Evolutionary conservation across 768 basidiomycete species (phyloP), one percentile per base, ranked within the genome.

Genomic region (Terana coerulea): DNA sequence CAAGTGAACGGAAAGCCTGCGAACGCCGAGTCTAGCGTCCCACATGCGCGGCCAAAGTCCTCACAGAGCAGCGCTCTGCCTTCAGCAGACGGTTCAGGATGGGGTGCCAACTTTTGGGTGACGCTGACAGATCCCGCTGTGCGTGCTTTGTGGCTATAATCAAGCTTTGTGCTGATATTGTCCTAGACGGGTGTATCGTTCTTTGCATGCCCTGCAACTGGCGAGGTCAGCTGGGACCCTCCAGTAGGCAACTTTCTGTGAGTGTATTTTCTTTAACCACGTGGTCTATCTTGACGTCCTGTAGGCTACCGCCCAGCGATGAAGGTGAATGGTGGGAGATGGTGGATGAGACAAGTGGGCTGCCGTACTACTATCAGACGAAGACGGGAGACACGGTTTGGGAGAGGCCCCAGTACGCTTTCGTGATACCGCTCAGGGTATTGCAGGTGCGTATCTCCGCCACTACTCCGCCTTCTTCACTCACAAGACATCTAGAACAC

Each of bases 291-390:
- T 45, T 21, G 30, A 15, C 3, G 9, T 34, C n/a, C 40, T 63
- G 5, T 59, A 92, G 91, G 43, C 73, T 95, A 39, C 94, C 94
- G 41, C 88, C 91, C 5, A 88, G 76, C 58, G 76, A 80, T 3
- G 83, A 89, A 37, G 93, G 94, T 35, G 92, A 95, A 65, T 97
- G 94, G 93, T 98, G 94, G 94, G 94, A 97, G 67, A 77, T 97
- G 53, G 75, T 75, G 39, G 94, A 98, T 64, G 88, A 91, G 31
- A 80, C 84, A 39, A 87, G 84, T 39, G 90, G 90, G 26, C 73
- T 93, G 50, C 83, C 89, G 3, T 98, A 98, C 66, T 98, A 93
- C 69, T 95, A 95, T 69, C 93, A 95, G 61, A 97, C 93, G 9
- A 86, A 91, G 67, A 86, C 90, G 1, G 86, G 87, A 1, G 87